Evolutionary conservation across 768 basidiomycete genomes (phyloP).

Genomic region (Leccinum disarticulatum): DNA sequence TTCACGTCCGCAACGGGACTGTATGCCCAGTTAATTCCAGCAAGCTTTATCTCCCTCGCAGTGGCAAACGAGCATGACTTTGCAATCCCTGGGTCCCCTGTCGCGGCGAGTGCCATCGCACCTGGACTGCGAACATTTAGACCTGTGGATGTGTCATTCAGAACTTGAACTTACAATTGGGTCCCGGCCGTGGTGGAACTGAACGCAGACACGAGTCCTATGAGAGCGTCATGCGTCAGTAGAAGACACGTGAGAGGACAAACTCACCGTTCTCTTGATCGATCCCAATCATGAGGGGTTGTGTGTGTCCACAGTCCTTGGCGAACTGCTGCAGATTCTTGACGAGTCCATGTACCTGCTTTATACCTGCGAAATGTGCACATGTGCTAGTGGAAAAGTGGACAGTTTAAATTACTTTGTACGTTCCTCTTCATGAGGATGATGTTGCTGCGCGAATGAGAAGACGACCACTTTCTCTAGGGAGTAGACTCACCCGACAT

Average conservation of each 20-base stretch:
- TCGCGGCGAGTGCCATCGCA: conserved; percentile 69
- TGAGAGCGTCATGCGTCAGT: not conserved
- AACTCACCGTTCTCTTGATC: conserved; percentile 72
- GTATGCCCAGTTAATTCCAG: conserved; percentile 71
- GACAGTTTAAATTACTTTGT: conserved; percentile 36
- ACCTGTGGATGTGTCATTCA: not conserved
- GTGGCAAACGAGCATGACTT: conserved; percentile 49
- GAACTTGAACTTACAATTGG: conserved; percentile 58
- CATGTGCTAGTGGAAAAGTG: not conserved
- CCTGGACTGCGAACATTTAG: conserved; percentile 51
- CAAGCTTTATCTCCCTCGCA: conserved; percentile 55
- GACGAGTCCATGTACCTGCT: conserved; percentile 50
- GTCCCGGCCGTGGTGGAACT: conserved; percentile 57
- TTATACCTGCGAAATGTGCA: conserved; percentile 40
- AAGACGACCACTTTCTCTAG: too few relatives aligned
- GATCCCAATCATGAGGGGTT: conserved; percentile 63
- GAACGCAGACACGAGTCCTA: conserved; percentile 72
- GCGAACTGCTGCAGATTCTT: conserved; percentile 54
- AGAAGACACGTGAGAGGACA: not conserved
- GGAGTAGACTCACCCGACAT: conserved; percentile 46
- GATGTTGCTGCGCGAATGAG: conserved; percentile 40
- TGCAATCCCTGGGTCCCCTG: conserved; percentile 43
- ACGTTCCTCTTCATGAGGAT: conserved; percentile 73
- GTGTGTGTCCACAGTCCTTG: conserved; percentile 52
- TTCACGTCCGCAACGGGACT: conserved; percentile 75